Evolutionary conservation across 2,329 filamentous ascomycete genomes (phyloP), one percentile per base, ranked within the genome.

Genomic region (Fusarium fujikuroi): DNA sequence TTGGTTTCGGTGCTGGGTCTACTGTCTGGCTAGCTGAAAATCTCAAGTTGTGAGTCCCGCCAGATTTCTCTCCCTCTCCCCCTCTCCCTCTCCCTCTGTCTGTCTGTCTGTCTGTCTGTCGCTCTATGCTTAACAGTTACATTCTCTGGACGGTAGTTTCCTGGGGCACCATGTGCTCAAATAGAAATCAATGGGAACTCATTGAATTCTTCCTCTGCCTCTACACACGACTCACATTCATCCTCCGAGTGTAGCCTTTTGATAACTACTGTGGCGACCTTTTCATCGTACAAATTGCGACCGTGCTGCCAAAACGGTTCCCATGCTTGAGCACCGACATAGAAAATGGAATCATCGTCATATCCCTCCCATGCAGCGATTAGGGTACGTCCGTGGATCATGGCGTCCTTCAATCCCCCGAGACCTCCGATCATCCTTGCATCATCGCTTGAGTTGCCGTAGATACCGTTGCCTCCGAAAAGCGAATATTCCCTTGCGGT

Each of bases 11-110:
- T 39, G 72, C 72, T 12, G 77, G 74, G 25, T 83, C 81, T 47
- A 83, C 81, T 23, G 81, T 83, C 39, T 84, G 82, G 81, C 75
- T 83, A 36, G 81, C 81, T 28, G 72, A 76, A 53, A 76, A 76
- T 52, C 60, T 77, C 32, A 49, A 61, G 50, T 73, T 58, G 71
- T 23, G 0, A 9, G 30, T 30, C 18, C 16, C 9, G 11, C 21
- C 28, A 28, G 25, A 25, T 9, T 28, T 28, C 28, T 28, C 19
- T 25, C 25, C 5, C 5, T 25, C 25, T 25, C 5, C 7, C 25
- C 25, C 25, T 28, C 25, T 28, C 25, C 25, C 25, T 6, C 25
- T 28, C 6, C 25, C 36, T 37, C 36, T 36, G 34, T 36, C 16
- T 36, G 16, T 37, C 36, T 37, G 16, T 37, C 36, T 36, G 34